These are phyloP conservation scores for Berberis thunbergii DNA, from an alignment of 164 flowering plant species.

Conservation along the genomic window DNA sequence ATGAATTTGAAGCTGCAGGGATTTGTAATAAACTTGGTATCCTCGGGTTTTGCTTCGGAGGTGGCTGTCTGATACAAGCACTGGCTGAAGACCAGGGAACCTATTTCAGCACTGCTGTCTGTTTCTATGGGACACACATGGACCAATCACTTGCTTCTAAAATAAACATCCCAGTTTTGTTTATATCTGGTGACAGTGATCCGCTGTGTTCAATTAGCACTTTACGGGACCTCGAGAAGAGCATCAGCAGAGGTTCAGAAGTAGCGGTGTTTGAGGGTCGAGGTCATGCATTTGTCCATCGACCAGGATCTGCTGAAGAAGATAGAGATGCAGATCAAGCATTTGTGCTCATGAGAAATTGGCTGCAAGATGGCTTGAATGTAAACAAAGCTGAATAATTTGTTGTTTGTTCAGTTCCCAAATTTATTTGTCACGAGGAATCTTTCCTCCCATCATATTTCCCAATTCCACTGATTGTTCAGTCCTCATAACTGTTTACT, in stretches of 20 bases:
- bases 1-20: slow-evolving; percentile 67
- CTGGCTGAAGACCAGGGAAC: slow-evolving; percentile 47
- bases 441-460: background rate
- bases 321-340: slow-evolving; percentile 85
- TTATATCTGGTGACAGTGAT: slow-evolving; percentile 64
- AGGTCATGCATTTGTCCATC: slow-evolving; percentile 83
- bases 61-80: slow-evolving; percentile 54
- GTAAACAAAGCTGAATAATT: slow-evolving; percentile 13
- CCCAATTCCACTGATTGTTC: no score
- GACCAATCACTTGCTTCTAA: slow-evolving; percentile 36
- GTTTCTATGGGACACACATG: slow-evolving; percentile 75
- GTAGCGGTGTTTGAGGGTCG: slow-evolving; percentile 55
- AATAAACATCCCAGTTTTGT: slow-evolving; percentile 54
- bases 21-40: slow-evolving; percentile 69
- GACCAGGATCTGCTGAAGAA: slow-evolving; percentile 68
- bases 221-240: slow-evolving; percentile 36
- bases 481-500: no score
- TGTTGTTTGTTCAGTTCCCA: background rate
- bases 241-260: slow-evolving; percentile 34
- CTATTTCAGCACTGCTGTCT: slow-evolving; percentile 50
- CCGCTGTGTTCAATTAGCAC: slow-evolving; percentile 45
- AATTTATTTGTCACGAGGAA: background rate
- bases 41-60: slow-evolving; percentile 82
- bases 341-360: slow-evolving; percentile 53
- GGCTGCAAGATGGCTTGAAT: slow-evolving; percentile 48